A percentile compares a stretch with the other conserved stretches of the same genome.
phyloP scores from a whole-genome alignment of 805 yeast species.

The Schizosaccharomyces cryophilus region DNA sequence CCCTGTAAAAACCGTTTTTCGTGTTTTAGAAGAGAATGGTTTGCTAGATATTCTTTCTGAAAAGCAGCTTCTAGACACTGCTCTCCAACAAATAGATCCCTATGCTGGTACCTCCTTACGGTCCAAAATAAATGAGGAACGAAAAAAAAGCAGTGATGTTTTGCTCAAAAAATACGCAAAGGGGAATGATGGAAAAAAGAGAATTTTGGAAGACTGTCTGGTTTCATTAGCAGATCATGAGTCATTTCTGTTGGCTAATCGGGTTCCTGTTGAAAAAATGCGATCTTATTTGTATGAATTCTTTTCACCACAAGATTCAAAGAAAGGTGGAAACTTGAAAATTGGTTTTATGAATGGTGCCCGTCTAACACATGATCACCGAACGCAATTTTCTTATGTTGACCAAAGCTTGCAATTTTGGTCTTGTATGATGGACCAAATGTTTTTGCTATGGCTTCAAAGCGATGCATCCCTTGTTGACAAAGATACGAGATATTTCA shows the following conservation, averaged over 20 bases:
- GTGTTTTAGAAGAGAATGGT: slow-evolving; percentile 21
- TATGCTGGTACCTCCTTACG: slow-evolving; percentile 49
- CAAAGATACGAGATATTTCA: slow-evolving; percentile 24
- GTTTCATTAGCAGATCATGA: slow-evolving; percentile 64
- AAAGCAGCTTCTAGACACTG: slow-evolving; percentile 20
- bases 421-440: slow-evolving; percentile 56
- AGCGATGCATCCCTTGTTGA: slow-evolving; percentile 51
- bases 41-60: slow-evolving; percentile 28
- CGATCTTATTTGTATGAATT: slow-evolving; percentile 25
- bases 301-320: slow-evolving; percentile 17
- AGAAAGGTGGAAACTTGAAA: slow-evolving; percentile 12
- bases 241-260: slow-evolving; percentile 42
- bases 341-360: slow-evolving; percentile 38
- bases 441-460: slow-evolving; percentile 51
- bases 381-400: slow-evolving; percentile 43
- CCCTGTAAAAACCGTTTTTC: slow-evolving; percentile 40
- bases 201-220: slow-evolving; percentile 35
- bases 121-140: slow-evolving; percentile 28
- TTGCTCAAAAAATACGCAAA: slow-evolving; percentile 27
- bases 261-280: slow-evolving; percentile 43
- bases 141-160: slow-evolving; percentile 37
- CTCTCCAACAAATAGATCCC: background rate
- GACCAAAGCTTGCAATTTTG: slow-evolving; percentile 50
- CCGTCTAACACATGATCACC: slow-evolving; percentile 47
- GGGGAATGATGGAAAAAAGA: slow-evolving; percentile 22